Conservation (phyloP, 345 rosid species). For the Mercurialis annua region DNA sequence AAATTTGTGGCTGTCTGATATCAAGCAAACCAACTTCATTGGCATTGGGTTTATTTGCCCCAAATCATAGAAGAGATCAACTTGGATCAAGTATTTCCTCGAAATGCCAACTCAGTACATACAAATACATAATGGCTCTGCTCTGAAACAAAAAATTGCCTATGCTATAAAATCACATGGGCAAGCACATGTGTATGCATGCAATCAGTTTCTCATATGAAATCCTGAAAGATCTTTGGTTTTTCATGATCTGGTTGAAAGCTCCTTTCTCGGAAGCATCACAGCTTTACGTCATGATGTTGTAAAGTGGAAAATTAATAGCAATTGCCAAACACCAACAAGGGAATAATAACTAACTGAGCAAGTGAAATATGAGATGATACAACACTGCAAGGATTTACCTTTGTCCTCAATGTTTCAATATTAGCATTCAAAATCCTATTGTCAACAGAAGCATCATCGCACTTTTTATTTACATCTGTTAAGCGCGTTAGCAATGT, state of each 20-base stretch:
- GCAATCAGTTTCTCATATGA: slow-evolving; percentile 7
- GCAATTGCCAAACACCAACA: neutral
- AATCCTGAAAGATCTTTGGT: neutral
- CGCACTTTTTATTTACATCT: slow-evolving; percentile 69
- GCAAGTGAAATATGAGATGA: neutral
- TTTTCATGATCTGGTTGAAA: neutral
- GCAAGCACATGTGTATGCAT: neutral
- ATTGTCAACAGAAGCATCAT: slow-evolving; percentile 73
- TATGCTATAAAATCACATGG: slow-evolving; percentile 9
- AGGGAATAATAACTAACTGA: neutral
- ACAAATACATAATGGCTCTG: neutral
- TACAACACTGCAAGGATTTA: slow-evolving; percentile 13
- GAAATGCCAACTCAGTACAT: neutral
- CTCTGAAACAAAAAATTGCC: slow-evolving; percentile 10
- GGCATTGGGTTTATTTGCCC: slow-evolving; percentile 1
- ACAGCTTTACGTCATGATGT: neutral
- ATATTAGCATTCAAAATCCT: slow-evolving; percentile 95
- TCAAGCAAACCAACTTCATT: slow-evolving; percentile 7
- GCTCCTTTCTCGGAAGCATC: neutral
- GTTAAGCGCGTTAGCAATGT: slow-evolving; percentile 63
- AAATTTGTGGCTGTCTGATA: neutral
- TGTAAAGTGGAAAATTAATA: slow-evolving; percentile 3
- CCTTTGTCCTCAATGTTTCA: slow-evolving; percentile 91
- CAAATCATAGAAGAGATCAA: slow-evolving; percentile 2
- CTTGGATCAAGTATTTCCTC: slow-evolving; percentile 4